A percentile compares a stretch with the other conserved stretches of the same genome.
These are phyloP conservation scores for Iris macrosiphon DNA, from an alignment of 106 monocot species.

Conservation along the genomic window DNA sequence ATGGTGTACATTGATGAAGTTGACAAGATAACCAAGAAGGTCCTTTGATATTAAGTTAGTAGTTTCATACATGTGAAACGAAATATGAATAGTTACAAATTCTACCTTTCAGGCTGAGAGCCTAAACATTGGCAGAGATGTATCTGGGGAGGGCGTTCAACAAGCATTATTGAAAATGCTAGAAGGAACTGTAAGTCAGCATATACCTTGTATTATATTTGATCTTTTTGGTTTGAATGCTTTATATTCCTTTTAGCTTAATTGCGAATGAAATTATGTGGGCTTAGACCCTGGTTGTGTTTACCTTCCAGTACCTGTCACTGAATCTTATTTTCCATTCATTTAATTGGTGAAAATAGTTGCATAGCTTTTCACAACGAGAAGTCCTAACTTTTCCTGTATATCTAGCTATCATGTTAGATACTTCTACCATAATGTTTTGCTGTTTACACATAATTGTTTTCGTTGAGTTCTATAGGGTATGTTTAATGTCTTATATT, in stretches of 20 bases:
- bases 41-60: constrained; percentile 5
- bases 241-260: background rate
- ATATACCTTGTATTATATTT: background rate
- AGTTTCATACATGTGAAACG: background rate
- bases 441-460: too few species aligned
- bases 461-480: too few species aligned
- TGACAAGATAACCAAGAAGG: constrained; percentile 99
- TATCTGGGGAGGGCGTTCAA: constrained; percentile 99
- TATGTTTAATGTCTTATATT: too few species aligned
- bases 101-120: constrained; percentile 62
- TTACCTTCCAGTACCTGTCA: too few species aligned
- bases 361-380: too few species aligned
- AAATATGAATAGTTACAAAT: background rate
- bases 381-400: too few species aligned
- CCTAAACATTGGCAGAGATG: constrained; percentile 76
- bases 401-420: too few species aligned
- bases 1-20: constrained; percentile 99
- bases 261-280: background rate
- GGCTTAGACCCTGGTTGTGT: too few species aligned
- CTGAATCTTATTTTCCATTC: too few species aligned
- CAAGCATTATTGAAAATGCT: constrained; percentile 95
- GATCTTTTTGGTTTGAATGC: background rate
- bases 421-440: too few species aligned
- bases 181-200: constrained; percentile 95
- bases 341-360: too few species aligned